Evolutionary conservation across 2,329 filamentous ascomycete species (phyloP).

Genomic region (Ceratocystis cubensis): DNA sequence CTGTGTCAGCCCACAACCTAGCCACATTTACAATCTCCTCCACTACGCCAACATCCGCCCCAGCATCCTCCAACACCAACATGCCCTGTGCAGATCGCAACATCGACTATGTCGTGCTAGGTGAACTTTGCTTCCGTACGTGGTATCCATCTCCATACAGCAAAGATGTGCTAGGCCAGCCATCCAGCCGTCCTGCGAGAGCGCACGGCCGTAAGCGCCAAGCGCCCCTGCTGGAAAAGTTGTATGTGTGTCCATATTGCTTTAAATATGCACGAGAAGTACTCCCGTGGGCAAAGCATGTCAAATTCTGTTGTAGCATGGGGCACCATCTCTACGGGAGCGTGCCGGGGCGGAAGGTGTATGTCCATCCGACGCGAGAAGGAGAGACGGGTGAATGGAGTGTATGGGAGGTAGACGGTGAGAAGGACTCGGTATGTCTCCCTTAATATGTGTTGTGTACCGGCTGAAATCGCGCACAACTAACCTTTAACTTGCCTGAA

Average conservation of each 20-base stretch:
- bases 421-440: conserved; percentile 53
- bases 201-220: conserved; percentile 27
- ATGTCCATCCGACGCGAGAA: conserved; percentile 46
- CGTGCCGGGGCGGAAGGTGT: conserved; percentile 60
- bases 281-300: conserved; percentile 46
- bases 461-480: conserved; percentile 13
- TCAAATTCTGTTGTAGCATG: conserved; percentile 37
- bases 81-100: conserved; percentile 47
- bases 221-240: conserved; percentile 43
- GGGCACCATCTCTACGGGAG: conserved; percentile 26
- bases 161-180: conserved; percentile 50
- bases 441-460: background rate
- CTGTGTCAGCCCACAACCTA: background rate
- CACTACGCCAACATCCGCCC: background rate
- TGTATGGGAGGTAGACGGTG: conserved; percentile 87
- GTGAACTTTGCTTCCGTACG: conserved; percentile 69
- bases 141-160: conserved; percentile 90
- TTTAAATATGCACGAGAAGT: conserved; percentile 75
- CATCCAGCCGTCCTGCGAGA: conserved; percentile 23
- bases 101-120: conserved; percentile 75
- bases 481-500: background rate
- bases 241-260: conserved; percentile 85
- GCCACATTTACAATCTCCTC: background rate
- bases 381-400: conserved; percentile 61
- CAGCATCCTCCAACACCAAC: background rate